These are phyloP conservation scores for Heritiera fomes DNA, from an alignment of 345 rosid species.

Conservation along the genomic window DNA sequence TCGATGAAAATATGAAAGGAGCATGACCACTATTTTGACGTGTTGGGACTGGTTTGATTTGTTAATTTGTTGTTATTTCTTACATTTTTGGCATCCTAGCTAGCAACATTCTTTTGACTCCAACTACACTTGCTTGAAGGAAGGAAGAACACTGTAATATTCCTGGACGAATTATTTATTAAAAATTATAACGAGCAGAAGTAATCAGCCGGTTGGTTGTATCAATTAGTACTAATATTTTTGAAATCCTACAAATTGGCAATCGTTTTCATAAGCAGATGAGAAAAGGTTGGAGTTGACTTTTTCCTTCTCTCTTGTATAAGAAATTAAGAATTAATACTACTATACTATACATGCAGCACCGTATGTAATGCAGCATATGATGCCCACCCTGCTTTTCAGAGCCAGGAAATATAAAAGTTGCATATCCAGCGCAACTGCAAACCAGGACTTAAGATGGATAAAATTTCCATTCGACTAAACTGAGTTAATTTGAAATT, in stretches of 20 bases:
- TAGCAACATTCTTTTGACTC: not conserved
- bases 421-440: too few relatives aligned
- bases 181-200: not conserved
- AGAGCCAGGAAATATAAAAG: too few relatives aligned
- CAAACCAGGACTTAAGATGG: too few relatives aligned
- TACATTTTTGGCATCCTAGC: not conserved
- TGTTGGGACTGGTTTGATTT: not conserved
- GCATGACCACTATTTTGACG: not conserved
- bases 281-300: too few relatives aligned
- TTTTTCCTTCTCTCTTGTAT: too few relatives aligned
- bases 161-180: not conserved
- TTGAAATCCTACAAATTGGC: not conserved
- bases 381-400: too few relatives aligned
- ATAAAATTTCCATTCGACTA: too few relatives aligned
- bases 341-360: too few relatives aligned
- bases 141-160: not conserved
- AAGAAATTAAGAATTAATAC: too few relatives aligned
- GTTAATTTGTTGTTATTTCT: conserved; percentile 4
- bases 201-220: not conserved
- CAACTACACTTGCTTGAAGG: not conserved
- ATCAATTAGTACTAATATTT: not conserved
- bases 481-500: too few relatives aligned
- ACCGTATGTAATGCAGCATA: too few relatives aligned
- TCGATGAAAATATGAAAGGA: conserved; percentile 32
- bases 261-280: too few relatives aligned